Conservation (phyloP, 2,329 filamentous ascomycete genomes). For the Pseudocercospora crystallina region DNA sequence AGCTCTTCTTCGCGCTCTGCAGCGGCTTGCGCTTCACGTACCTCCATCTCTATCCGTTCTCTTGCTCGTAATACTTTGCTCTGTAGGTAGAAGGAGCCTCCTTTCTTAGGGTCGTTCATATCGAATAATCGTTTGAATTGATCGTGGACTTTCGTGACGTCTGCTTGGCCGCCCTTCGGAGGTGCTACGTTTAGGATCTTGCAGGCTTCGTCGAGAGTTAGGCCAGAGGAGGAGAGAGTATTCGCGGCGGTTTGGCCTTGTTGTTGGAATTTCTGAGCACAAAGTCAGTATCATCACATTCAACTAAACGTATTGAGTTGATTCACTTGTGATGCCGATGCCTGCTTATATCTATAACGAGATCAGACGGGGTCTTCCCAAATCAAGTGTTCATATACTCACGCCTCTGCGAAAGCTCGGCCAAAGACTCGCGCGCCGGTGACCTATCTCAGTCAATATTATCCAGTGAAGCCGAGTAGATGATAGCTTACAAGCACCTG, state of each 20-base stretch:
- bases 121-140: conserved; percentile 96
- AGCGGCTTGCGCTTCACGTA: conserved; percentile 69
- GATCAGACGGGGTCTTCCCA: not conserved
- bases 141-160: conserved; percentile 75
- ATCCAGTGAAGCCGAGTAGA: not conserved
- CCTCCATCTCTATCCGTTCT: conserved; percentile 87
- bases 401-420: conserved; percentile 84
- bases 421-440: conserved; percentile 89
- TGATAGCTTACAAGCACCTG: conserved; percentile 65
- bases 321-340: conserved; percentile 64
- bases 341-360: conserved; percentile 72
- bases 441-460: conserved; percentile 41
- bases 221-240: conserved; percentile 64
- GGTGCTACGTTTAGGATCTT: conserved; percentile 95
- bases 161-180: conserved; percentile 72
- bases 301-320: not conserved
- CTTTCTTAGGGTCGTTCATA: conserved; percentile 89
- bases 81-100: conserved; percentile 96
- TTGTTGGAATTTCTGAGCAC: conserved; percentile 47
- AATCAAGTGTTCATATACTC: conserved; percentile 7
- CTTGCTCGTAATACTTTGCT: conserved; percentile 92
- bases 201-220: conserved; percentile 95
- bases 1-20: conserved; percentile 73
- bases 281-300: conserved; percentile 41
- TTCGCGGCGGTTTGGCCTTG: conserved; percentile 43